Evolutionary conservation across 768 basidiomycete genomes (phyloP), one percentile per base, ranked within the genome.

Genomic region (Psilocybe subaeruginosa): DNA sequence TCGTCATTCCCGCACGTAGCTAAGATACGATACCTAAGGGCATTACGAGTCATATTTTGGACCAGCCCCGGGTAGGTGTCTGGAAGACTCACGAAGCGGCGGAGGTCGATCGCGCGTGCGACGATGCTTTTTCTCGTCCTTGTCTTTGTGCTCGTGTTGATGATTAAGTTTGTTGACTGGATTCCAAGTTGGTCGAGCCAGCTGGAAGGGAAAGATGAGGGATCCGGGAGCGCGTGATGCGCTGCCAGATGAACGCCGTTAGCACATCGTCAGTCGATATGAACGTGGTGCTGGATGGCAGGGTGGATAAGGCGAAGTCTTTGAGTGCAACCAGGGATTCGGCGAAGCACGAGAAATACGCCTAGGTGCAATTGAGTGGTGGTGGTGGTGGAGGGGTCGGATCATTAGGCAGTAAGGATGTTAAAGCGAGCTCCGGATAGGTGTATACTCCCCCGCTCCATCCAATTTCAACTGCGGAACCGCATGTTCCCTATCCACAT

Each of bases 191-290:
- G n/a, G 54, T 14, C 56, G 35, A 23, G 23, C 2, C 23, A 23
- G 23, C 23, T 2, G 23, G 23, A 2, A 23, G 23, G 64, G 53
- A 37, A 16, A 72, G 27, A 23, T 72, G 72, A 2, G 67, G 66
- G 5, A 67, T 63, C 14, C 73, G 70, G 31, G 68, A 69, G 5
- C 66, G 72, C 3, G 50, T 56, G 46, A 73, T 59, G 48, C 63
- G 63, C 58, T 70, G 69, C 70, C 70, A 73, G 51, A 74, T 68
- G 31, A 72, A 63, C 4, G 73, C 69, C 23, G 49, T 69, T 27
- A 73, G 62, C 9, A 68, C 64, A 39, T 74, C 73, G 55, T 74
- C 72, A 1, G 72, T 73, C 8, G 72, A 70, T 33, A 74, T 59
- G 58, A 62, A 74, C 0, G 39, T 11, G 2, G 55, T n/a, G 33